Percentiles rank a stretch among this genome's conserved stretches.
phyloP scores from a whole-genome alignment of 331 rosid genomes.

The Quercus phellos region DNA sequence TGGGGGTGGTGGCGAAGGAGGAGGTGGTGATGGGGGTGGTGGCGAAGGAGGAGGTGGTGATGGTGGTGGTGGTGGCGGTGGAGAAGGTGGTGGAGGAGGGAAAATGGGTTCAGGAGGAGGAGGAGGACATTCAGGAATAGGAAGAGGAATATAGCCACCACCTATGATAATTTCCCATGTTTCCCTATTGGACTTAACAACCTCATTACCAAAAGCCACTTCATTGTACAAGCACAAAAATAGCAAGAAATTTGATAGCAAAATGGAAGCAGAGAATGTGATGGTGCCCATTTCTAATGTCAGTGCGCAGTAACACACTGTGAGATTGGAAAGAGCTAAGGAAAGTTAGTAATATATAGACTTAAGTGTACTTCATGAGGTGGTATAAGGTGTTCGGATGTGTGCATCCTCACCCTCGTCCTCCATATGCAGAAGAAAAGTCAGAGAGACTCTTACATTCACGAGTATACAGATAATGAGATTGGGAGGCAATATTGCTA shows the following conservation, averaged over 20 bases:
- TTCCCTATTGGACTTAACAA: conserved; percentile 25
- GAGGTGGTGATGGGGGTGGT: neutral
- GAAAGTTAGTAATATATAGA: no score
- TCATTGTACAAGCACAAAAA: conserved; percentile 1
- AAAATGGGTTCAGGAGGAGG: conserved; percentile 2
- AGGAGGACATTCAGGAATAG: conserved; percentile 26
- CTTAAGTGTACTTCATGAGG: no score
- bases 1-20: neutral
- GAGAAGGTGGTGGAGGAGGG: neutral
- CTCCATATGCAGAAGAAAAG: no score
- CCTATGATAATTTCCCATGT: conserved; percentile 50
- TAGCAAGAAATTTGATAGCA: conserved; percentile 21
- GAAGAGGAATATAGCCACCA: conserved; percentile 36
- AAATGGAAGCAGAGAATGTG: conserved; percentile 9
- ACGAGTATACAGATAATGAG: no score
- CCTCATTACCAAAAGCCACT: neutral
- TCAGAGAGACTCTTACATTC: no score
- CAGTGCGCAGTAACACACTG: neutral
- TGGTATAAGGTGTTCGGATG: no score
- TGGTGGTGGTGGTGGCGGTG: neutral
- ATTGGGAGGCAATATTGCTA: no score
- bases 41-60: no score
- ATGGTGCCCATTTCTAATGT: conserved; percentile 19
- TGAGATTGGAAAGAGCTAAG: neutral
- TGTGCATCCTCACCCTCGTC: no score